Percentiles rank a stretch among this genome's conserved stretches.
Conservation (phyloP, 2,329 filamentous ascomycete species). For the Harringtonia lauricola region DNA sequence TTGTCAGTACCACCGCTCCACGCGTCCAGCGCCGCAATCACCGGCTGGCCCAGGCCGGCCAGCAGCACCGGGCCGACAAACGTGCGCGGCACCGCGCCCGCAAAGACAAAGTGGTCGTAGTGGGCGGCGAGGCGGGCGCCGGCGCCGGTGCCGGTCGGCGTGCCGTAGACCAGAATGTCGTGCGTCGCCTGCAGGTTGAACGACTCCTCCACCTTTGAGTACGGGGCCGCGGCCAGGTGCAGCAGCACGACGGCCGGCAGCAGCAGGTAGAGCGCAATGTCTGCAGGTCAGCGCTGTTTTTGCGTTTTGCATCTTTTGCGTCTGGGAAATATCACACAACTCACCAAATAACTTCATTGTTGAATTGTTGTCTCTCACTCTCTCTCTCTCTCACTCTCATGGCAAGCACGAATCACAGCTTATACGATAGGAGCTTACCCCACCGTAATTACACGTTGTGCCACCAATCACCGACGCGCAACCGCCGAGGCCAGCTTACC, state of each 20-base stretch:
- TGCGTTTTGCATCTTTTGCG: neutral
- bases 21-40: constrained; percentile 43
- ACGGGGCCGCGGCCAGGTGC: constrained; percentile 67
- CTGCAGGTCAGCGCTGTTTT: constrained; percentile 19
- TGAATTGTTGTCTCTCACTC: neutral
- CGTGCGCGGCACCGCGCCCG: constrained; percentile 82
- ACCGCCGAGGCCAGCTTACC: neutral
- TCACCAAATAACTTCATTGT: neutral
- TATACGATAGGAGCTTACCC: no score
- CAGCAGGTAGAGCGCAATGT: constrained; percentile 37
- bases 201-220: constrained; percentile 97
- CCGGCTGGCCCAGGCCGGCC: constrained; percentile 58
- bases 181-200: constrained; percentile 94
- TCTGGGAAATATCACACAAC: neutral
- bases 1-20: no score
- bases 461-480: no score
- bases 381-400: neutral
- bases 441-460: no score
- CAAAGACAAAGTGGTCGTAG: constrained; percentile 87
- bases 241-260: constrained; percentile 53
- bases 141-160: constrained; percentile 44
- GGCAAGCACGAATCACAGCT: no score
- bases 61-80: constrained; percentile 76
- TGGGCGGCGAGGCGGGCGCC: constrained; percentile 41
- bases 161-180: constrained; percentile 75